Evolutionary conservation across 345 rosid genomes (phyloP).

Genomic region (Salix arbutifolia): DNA sequence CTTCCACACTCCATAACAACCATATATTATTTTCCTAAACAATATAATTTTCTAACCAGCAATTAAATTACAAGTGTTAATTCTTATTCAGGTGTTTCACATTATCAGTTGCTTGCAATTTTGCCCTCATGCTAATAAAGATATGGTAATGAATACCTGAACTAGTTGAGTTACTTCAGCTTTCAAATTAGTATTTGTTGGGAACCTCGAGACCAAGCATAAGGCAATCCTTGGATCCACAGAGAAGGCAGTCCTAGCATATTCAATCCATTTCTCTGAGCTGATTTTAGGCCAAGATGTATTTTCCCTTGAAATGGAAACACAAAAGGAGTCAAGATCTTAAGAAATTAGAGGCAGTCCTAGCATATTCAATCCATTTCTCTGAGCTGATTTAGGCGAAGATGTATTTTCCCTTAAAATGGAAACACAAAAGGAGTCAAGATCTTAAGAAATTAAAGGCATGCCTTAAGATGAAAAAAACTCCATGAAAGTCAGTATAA

Average conservation of each 20-base stretch:
- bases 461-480: neutral
- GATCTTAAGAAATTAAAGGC: neutral
- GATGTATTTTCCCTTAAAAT: constrained; percentile 56
- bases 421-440: constrained; percentile 16
- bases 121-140: neutral
- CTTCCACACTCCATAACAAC: neutral
- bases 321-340: constrained; percentile 13
- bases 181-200: constrained; percentile 62
- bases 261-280: constrained; percentile 83
- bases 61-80: neutral
- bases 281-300: constrained; percentile 56
- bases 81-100: neutral
- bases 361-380: constrained; percentile 81
- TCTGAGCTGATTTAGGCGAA: constrained; percentile 67
- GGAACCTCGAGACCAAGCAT: constrained; percentile 77
- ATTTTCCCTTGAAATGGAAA: constrained; percentile 55
- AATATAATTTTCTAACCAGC: neutral
- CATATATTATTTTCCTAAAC: neutral
- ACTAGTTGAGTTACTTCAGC: constrained; percentile 84
- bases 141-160: constrained; percentile 52
- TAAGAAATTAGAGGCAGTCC: constrained; percentile 27
- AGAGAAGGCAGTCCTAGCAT: constrained; percentile 77
- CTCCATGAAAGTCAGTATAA: neutral
- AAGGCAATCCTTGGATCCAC: constrained; percentile 90
- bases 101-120: neutral